phyloP scores from a whole-genome alignment of 2,329 filamentous ascomycete genomes.

The Trichoderma afroharzianum region DNA sequence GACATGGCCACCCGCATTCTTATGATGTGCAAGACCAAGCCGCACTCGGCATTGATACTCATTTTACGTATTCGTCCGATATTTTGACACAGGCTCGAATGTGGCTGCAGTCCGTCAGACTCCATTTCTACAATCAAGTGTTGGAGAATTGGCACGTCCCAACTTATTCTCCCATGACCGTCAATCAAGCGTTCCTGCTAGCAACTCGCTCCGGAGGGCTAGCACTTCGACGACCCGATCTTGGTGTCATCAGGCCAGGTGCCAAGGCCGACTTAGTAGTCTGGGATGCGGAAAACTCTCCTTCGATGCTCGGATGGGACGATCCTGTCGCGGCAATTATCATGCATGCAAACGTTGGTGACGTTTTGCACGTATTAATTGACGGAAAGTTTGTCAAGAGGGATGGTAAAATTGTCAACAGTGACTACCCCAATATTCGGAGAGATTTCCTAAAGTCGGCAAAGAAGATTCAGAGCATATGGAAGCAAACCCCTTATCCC shows the following conservation, averaged over 20 bases:
- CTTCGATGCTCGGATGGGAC: slow-evolving; percentile 51
- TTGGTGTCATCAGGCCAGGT: slow-evolving; percentile 46
- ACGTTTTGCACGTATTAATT: slow-evolving; percentile 49
- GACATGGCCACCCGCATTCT: slow-evolving; percentile 45
- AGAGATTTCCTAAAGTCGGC: background rate
- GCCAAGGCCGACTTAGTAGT: slow-evolving; percentile 49
- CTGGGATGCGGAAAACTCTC: slow-evolving; percentile 43
- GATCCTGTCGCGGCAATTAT: slow-evolving; percentile 56
- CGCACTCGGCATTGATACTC: slow-evolving; percentile 52
- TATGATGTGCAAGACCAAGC: slow-evolving; percentile 48
- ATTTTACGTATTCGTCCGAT: slow-evolving; percentile 50
- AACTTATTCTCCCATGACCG: slow-evolving; percentile 37
- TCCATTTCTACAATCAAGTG: slow-evolving; percentile 36
- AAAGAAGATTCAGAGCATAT: background rate
- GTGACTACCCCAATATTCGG: background rate
- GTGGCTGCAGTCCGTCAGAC: slow-evolving; percentile 48
- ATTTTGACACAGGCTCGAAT: slow-evolving; percentile 50
- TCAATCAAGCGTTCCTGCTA: slow-evolving; percentile 52
- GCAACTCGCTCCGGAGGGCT: slow-evolving; percentile 51
- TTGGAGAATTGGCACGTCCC: slow-evolving; percentile 43
- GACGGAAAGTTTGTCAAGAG: slow-evolving; percentile 44
- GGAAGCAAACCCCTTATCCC: background rate
- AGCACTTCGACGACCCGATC: slow-evolving; percentile 47
- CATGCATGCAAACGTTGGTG: slow-evolving; percentile 50
- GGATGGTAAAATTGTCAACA: slow-evolving; percentile 12